phyloP scores from a whole-genome alignment of 371 early-diverging fungal genomes.

The Circinella umbellata region DNA sequence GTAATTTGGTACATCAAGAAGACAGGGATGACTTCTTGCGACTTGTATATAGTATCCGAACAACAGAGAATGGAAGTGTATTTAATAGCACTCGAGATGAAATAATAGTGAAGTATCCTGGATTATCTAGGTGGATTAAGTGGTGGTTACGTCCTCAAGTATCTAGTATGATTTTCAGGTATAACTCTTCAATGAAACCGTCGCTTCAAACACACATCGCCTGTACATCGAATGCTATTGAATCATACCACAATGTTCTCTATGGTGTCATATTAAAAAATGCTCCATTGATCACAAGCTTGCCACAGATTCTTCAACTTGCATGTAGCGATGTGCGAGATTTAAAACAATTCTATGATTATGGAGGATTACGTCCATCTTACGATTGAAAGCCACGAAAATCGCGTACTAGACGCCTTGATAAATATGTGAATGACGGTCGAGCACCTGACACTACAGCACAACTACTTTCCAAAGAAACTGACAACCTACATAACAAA shows the following conservation, averaged over 20 bases:
- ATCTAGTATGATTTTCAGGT: slow-evolving; percentile 5
- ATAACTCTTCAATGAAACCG: neutral
- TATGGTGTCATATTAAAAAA: slow-evolving; percentile 1
- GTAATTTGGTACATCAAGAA: neutral
- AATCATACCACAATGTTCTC: slow-evolving; percentile 5
- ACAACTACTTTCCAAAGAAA: neutral
- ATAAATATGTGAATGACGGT: neutral
- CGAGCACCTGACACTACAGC: neutral
- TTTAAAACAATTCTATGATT: neutral
- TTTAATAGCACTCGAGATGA: neutral
- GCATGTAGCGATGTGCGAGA: neutral
- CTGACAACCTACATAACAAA: too few relatives aligned
- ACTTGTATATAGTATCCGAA: neutral
- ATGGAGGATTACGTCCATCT: neutral
- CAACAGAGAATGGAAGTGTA: neutral
- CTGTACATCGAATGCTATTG: slow-evolving; percentile 1
- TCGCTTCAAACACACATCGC: neutral
- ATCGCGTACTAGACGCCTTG: neutral
- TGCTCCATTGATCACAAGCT: neutral
- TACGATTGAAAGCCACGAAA: neutral
- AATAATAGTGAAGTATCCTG: neutral
- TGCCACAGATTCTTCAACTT: neutral
- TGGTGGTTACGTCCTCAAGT: neutral
- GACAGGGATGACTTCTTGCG: neutral
- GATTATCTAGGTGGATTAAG: neutral